Percentiles rank a stretch among this genome's conserved stretches.
phyloP scores from a whole-genome alignment of 2,329 filamentous ascomycete species.

The Lachnellula cervina region DNA sequence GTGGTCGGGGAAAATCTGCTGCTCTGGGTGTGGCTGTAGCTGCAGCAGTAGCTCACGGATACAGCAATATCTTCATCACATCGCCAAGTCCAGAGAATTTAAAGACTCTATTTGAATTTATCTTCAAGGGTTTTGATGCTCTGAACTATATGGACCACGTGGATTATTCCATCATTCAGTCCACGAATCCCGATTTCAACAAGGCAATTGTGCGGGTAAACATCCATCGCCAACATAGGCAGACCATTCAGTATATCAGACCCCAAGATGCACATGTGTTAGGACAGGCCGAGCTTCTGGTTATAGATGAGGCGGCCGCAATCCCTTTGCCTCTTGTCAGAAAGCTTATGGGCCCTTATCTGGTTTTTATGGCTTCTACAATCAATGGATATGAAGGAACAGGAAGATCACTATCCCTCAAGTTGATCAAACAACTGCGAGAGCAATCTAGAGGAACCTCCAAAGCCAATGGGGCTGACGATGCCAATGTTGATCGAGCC shows the following conservation, averaged over 20 bases:
- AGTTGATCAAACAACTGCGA: slow-evolving; percentile 93
- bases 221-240: slow-evolving; percentile 87
- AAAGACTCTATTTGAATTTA: slow-evolving; percentile 96
- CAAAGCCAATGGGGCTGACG: slow-evolving; percentile 46
- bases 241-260: slow-evolving; percentile 98
- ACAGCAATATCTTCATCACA: slow-evolving; percentile 99
- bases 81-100: slow-evolving; percentile 96
- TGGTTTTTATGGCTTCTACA: slow-evolving; percentile 98
- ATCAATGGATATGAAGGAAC: slow-evolving; percentile 99
- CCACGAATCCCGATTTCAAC: slow-evolving; percentile 97
- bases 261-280: slow-evolving; percentile 93
- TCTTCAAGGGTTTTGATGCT: slow-evolving; percentile 97
- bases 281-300: slow-evolving; percentile 88
- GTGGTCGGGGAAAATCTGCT: slow-evolving; percentile 95
- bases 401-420: slow-evolving; percentile 87
- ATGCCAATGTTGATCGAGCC: slow-evolving; percentile 69
- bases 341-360: slow-evolving; percentile 92
- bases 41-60: slow-evolving; percentile 89
- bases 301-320: slow-evolving; percentile 96
- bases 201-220: slow-evolving; percentile 98
- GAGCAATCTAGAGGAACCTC: slow-evolving; percentile 75
- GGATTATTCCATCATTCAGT: slow-evolving; percentile 97
- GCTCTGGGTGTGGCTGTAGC: slow-evolving; percentile 92
- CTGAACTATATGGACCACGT: slow-evolving; percentile 90
- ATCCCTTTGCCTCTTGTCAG: slow-evolving; percentile 89